These are phyloP conservation scores for Conoideocrella luteorostrata DNA, from an alignment of 2,329 filamentous ascomycete genomes.

Conservation along the genomic window DNA sequence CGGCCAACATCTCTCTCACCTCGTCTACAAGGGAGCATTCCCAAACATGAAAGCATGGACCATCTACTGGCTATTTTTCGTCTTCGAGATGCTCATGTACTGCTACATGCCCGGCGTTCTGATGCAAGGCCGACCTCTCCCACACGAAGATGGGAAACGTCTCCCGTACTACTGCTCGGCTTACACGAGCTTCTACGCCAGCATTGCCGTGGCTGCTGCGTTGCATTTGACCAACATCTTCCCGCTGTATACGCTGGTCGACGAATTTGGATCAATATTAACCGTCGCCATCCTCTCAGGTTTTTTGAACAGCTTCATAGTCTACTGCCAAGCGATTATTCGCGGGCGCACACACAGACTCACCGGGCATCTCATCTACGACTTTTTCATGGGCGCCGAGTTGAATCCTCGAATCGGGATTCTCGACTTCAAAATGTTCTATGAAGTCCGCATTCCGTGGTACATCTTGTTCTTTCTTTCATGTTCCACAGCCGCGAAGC, in stretches of 20 bases:
- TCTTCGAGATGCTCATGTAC: conserved; percentile 78
- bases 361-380: conserved; percentile 74
- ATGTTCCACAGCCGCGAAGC: conserved; percentile 66
- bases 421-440: conserved; percentile 92
- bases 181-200: conserved; percentile 79
- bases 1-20: conserved; percentile 56
- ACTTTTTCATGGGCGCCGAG: conserved; percentile 88
- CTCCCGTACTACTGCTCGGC: conserved; percentile 90
- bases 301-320: no score
- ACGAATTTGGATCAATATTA: conserved; percentile 89
- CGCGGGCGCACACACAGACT: no score
- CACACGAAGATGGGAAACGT: conserved; percentile 74
- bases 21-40: conserved; percentile 78
- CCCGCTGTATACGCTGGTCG: conserved; percentile 82
- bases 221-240: conserved; percentile 80
- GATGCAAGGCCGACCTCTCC: conserved; percentile 78
- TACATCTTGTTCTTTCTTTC: conserved; percentile 77
- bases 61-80: conserved; percentile 89
- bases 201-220: conserved; percentile 57
- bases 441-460: conserved; percentile 88
- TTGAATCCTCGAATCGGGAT: conserved; percentile 76
- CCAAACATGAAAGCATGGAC: conserved; percentile 75
- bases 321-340: no score
- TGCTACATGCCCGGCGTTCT: conserved; percentile 78
- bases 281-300: conserved; percentile 87